Evolutionary conservation across 1,284 basidiomycete genomes (phyloP), one percentile per base, ranked within the genome.

Genomic region (Mixia osmundae): DNA sequence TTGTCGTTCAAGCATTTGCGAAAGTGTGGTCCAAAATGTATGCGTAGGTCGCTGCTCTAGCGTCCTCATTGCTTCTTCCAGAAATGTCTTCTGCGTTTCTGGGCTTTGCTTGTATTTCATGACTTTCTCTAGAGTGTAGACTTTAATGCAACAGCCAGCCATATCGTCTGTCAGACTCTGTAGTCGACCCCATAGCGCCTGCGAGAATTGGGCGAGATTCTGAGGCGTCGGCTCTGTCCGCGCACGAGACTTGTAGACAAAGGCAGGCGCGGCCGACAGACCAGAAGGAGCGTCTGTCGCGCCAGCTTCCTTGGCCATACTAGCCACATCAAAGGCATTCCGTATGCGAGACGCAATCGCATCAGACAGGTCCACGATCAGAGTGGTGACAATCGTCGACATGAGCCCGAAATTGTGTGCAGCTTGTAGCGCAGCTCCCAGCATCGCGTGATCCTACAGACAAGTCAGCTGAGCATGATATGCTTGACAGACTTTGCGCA

Each of bases 111-210:
- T 94, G 48, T 87, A 57, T 49, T 69, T 71, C 21, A 95, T 61
- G 3, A 95, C 87, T 51, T 82, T 91, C 55, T 95, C 85, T 5
- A 97, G 66, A 0, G 76, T 77, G 55, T 94, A 91, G 4, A 94
- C 78, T 65, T 89, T 87, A 53, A 82, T 69, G 54, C 85, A 91
- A 48, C 79, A 80, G 36, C 71, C 72, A 2, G 77, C 69, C 66
- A 97, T 73, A 48, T 89, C 83, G 44, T 80, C 74, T 4, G 91
- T 68, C 49, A 94, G 67, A 5, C 60, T 61, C 49, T 89, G 80
- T 4, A 97, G 61, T 33, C 78, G 63, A 4, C 58, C 56, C 87
- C 87, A 95, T 3, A 95, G 57, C 2, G 72, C 72, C 4, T 69
- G 65, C 0, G 71, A 65, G 67, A 77, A 94, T 47, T 80, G 75